These are phyloP conservation scores for Neoboletus subvelutipes DNA, from an alignment of 768 basidiomycete species.

Conservation along the genomic window DNA sequence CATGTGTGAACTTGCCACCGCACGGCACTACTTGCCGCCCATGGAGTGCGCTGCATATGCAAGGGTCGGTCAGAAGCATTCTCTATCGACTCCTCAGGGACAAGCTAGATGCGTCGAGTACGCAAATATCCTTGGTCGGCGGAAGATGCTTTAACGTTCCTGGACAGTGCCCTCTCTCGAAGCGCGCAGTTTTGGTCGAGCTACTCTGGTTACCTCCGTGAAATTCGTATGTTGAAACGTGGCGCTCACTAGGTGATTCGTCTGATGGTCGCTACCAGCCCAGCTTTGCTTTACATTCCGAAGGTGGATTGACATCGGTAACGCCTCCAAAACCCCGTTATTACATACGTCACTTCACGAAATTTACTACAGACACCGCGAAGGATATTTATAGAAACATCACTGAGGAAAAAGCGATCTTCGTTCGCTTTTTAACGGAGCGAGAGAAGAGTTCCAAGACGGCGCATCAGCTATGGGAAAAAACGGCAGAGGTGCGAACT, in stretches of 20 bases:
- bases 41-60: slow-evolving; percentile 52
- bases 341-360: slow-evolving; percentile 3
- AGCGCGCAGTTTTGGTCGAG: slow-evolving; percentile 86
- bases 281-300: slow-evolving; percentile 76
- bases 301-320: slow-evolving; percentile 75
- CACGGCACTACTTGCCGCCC: slow-evolving; percentile 63
- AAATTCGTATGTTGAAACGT: slow-evolving; percentile 58
- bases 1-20: slow-evolving; percentile 76
- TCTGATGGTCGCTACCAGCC: slow-evolving; percentile 43
- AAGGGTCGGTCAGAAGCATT: neutral
- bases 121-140: slow-evolving; percentile 11
- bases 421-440: slow-evolving; percentile 46
- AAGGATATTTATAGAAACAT: slow-evolving; percentile 66
- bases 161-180: slow-evolving; percentile 61
- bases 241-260: slow-evolving; percentile 1
- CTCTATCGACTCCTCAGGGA: slow-evolving; percentile 12
- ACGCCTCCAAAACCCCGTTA: slow-evolving; percentile 12
- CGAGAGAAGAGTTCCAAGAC: slow-evolving; percentile 41
- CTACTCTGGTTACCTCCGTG: slow-evolving; percentile 80
- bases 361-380: slow-evolving; percentile 49
- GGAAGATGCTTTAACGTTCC: slow-evolving; percentile 2
- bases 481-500: slow-evolving; percentile 24
- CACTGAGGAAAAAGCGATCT: slow-evolving; percentile 53
- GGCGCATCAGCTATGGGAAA: slow-evolving; percentile 33
- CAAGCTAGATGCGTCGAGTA: slow-evolving; percentile 57